phyloP scores from a whole-genome alignment of 2,329 filamentous ascomycete species.

The Podosphaera aphanis region DNA sequence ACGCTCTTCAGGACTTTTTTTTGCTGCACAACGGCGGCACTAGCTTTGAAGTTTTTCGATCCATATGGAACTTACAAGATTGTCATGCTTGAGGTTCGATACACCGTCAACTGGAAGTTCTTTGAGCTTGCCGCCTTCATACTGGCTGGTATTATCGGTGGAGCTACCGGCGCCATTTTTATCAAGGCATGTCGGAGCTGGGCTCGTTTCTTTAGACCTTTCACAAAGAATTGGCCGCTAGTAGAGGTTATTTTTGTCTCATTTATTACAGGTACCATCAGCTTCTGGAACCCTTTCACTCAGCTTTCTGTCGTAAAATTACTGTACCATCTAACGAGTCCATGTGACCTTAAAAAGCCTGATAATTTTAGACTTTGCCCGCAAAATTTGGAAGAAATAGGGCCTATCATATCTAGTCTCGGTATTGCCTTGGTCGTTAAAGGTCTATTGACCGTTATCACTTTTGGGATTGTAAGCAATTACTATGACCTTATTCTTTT shows the following conservation, averaged over 20 bases:
- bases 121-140: constrained; percentile 78
- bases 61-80: constrained; percentile 94
- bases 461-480: constrained; percentile 56
- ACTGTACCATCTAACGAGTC: constrained; percentile 70
- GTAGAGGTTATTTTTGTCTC: constrained; percentile 78
- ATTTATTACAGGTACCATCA: constrained; percentile 56
- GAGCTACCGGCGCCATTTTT: constrained; percentile 68
- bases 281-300: constrained; percentile 85
- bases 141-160: constrained; percentile 65
- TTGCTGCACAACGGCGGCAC: constrained; percentile 79
- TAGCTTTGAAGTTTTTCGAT: constrained; percentile 85
- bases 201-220: constrained; percentile 61
- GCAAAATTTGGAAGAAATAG: constrained; percentile 47
- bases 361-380: constrained; percentile 58
- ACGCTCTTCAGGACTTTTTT: constrained; percentile 95
- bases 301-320: constrained; percentile 78
- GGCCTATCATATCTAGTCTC: constrained; percentile 47
- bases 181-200: constrained; percentile 86
- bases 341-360: constrained; percentile 49
- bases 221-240: constrained; percentile 65
- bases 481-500: not conserved
- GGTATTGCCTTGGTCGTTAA: constrained; percentile 71
- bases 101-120: constrained; percentile 73
- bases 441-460: constrained; percentile 65
- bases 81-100: constrained; percentile 85